These are phyloP conservation scores for Kwoniella europaea DNA, from an alignment of 768 basidiomycete genomes.

Conservation along the genomic window DNA sequence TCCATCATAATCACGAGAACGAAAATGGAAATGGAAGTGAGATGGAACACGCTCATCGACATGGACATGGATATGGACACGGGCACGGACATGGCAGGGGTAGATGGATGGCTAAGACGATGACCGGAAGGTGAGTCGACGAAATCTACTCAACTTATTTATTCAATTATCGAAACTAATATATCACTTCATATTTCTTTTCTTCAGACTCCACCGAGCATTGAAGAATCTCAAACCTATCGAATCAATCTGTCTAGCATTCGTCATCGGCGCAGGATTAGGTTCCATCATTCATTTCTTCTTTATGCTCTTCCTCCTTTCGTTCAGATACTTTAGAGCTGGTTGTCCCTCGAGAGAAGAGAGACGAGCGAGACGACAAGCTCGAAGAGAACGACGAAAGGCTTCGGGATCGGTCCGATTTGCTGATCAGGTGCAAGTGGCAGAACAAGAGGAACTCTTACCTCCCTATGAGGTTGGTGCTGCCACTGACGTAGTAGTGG, in stretches of 20 bases:
- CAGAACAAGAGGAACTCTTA: slow-evolving; percentile 31
- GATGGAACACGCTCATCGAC: slow-evolving; percentile 16
- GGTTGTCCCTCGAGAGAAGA: slow-evolving; percentile 13
- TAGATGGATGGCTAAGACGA: slow-evolving; percentile 9
- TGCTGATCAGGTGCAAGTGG: slow-evolving; percentile 25
- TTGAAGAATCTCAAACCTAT: slow-evolving; percentile 29
- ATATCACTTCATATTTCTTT: not conserved
- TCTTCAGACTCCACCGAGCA: slow-evolving; percentile 39
- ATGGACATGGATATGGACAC: slow-evolving; percentile 19
- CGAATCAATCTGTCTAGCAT: slow-evolving; percentile 44
- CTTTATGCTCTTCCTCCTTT: slow-evolving; percentile 44
- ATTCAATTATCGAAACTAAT: not conserved
- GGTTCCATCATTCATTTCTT: slow-evolving; percentile 46
- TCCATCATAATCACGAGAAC: slow-evolving; percentile 11
- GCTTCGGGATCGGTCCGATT: slow-evolving; percentile 14
- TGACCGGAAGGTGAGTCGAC: slow-evolving; percentile 25
- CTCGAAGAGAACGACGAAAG: slow-evolving; percentile 19
- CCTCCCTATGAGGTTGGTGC: slow-evolving; percentile 34
- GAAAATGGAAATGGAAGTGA: not conserved
- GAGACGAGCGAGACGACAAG: slow-evolving; percentile 22
- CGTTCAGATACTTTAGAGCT: slow-evolving; percentile 28
- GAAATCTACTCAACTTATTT: not conserved
- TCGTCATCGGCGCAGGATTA: slow-evolving; percentile 48
- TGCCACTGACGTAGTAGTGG: slow-evolving; percentile 1
- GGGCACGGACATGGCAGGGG: slow-evolving; percentile 15